A percentile compares a stretch with the other conserved stretches of the same genome.
Evolutionary conservation across 805 yeast species (phyloP).

Genomic region (Cyberlindnera bimundalis): DNA sequence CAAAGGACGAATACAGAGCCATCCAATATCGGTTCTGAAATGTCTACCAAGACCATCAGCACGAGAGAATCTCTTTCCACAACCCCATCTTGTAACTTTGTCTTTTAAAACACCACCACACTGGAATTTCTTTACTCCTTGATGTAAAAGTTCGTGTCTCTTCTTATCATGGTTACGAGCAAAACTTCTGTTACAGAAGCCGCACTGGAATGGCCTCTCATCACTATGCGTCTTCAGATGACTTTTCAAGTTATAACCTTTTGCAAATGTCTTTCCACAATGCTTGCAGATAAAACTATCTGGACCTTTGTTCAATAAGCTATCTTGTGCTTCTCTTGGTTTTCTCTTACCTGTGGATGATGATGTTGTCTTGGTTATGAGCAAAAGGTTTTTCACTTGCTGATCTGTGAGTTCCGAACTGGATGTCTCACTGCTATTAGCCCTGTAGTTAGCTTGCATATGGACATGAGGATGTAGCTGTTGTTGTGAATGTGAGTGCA

Average conservation of each 20-base stretch:
- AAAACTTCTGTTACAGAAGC: constrained; percentile 61
- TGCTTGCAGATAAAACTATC: constrained; percentile 48
- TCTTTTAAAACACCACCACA: constrained; percentile 62
- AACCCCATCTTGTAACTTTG: constrained; percentile 66
- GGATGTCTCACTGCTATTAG: neutral
- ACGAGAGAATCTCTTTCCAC: constrained; percentile 69
- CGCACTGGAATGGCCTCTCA: constrained; percentile 68
- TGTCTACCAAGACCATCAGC: constrained; percentile 78
- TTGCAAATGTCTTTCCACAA: constrained; percentile 71
- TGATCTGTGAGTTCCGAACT: constrained; percentile 7
- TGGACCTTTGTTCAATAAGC: neutral
- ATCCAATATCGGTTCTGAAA: constrained; percentile 72
- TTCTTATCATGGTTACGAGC: constrained; percentile 76
- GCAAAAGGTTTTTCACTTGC: constrained; percentile 10
- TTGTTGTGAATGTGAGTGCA: neutral
- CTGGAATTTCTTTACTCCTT: constrained; percentile 65
- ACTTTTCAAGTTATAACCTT: constrained; percentile 78
- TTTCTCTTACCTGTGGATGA: constrained; percentile 13
- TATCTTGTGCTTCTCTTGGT: constrained; percentile 6
- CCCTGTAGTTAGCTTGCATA: neutral
- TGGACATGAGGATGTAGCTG: neutral
- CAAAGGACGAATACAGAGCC: constrained; percentile 62
- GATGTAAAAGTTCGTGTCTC: constrained; percentile 73
- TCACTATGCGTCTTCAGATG: constrained; percentile 76
- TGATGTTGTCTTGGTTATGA: constrained; percentile 8